Base-by-base conservation (phyloP, 148 eudicot genomes). In the Polygonum maritimum region DNA sequence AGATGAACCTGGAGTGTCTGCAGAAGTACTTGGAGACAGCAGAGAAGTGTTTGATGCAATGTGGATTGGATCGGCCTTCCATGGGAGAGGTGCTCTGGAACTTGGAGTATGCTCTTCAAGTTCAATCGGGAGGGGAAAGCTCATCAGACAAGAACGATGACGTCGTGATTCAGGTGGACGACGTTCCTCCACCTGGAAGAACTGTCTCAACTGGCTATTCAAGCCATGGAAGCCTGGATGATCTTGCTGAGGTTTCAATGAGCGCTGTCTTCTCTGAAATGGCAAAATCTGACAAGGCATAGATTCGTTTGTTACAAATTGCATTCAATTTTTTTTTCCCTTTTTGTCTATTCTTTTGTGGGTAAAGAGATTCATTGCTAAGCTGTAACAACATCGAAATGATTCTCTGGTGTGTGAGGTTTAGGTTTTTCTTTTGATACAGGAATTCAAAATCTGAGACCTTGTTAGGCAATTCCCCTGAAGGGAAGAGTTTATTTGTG, bases 1-100 rank as follows among this genome's bases (percentile, higher is more conserved):
- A 84, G 70, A 82, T 92, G 48, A 89, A 80, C 63, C 87, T 89
- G 0, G 98, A 94, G 74, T 94, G 97, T 33, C 88, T 94, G 6
- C 82, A 91, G 55, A 94, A 92, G 84, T 92, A 86, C 62, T 95
- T 88, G 22, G 98, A 94, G 75, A 90, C 98, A 2, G 97, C 90
- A 0, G 98, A 94, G 87, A 94, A 94, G 77, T 94, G 97, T 77
- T 87, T 94, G 84, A 93, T 93, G 81, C 97, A 94, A 70, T 92
- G 12, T 74, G 98, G 98, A 2, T 90, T 88, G 13, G 98, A 94
- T 77, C 85, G 98, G 78, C 98, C 98, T 7, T 81, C 98, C 18
- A 92, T 94, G 96, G 98, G 98, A 35, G 98, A 94, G 71, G 97
- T 94, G 9, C 81, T 94, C 69, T 94, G 98, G 97, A 94, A 94